Base-by-base conservation (phyloP, 2,329 filamentous ascomycete species). In the Nemania sp. region DNA sequence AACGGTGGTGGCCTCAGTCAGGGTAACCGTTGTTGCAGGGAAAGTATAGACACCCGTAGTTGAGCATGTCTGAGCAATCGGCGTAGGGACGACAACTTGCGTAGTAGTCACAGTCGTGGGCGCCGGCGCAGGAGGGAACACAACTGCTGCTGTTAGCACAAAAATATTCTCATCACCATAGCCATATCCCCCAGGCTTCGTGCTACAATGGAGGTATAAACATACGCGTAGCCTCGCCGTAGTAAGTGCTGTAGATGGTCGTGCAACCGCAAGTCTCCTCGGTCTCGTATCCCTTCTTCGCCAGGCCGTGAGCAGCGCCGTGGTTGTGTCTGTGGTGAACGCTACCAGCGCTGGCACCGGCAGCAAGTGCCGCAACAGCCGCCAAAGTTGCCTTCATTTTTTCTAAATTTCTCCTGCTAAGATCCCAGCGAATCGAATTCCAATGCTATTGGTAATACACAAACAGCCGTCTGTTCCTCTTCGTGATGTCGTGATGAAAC, bases 301-400 rank as follows among this genome's bases (percentile, higher is more conserved):
- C 69, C 51, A 64, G 82, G 69, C 86, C 68, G 49, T 64, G 82
- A 69, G 86, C 78, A 45, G 78, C 76, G 55, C 73, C 73, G 73
- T 88, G 85, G 54, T 73, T 78, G 66, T 85, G 84, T 62, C 86
- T 80, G 76, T 90, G 84, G 66, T 79, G 73, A 66, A 79, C 74
- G 64, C 77, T 74, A 61, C 70, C 73, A 61, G 82, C 83, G 65
- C 69, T 78, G 72, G 75, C 85, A 71, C 78, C 79, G 64, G 77
- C 80, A 70, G 78, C 86, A 73, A 76, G 79, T 72, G 86, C 83
- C 72, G 86, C 82, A 66, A 83, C 81, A 64, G 89, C 73, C 68
- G 89, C 73, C 68, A 88, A 71, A 68, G 80, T 79, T 68, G 80
- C 84, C 87, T 89, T 94, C 90, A 94, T 94, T 69, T 88, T n/a